These are phyloP conservation scores for Boletellus ananas DNA, from an alignment of 768 basidiomycete genomes.

Conservation along the genomic window DNA sequence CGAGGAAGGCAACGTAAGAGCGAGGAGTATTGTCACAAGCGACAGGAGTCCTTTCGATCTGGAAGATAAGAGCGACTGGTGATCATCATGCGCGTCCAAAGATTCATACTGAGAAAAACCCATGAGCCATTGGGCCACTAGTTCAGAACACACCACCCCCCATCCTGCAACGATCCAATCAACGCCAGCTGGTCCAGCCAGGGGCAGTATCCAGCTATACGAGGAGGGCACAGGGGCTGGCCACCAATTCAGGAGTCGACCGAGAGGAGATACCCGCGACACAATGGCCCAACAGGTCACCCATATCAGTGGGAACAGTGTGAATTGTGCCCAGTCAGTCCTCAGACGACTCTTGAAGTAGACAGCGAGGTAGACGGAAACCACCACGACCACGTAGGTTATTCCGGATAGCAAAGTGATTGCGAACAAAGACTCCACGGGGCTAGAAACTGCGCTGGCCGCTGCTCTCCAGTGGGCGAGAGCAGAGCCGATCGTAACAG, in stretches of 20 bases:
- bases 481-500: slow-evolving; percentile 39
- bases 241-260: slow-evolving; percentile 66
- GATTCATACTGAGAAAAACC: slow-evolving; percentile 27
- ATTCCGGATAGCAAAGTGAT: slow-evolving; percentile 40
- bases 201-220: slow-evolving; percentile 63
- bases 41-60: slow-evolving; percentile 29
- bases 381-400: slow-evolving; percentile 44
- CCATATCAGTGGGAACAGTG: slow-evolving; percentile 71
- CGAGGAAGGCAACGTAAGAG: slow-evolving; percentile 57
- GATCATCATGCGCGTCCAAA: not conserved
- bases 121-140: slow-evolving; percentile 56
- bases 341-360: slow-evolving; percentile 29
- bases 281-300: slow-evolving; percentile 53
- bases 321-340: slow-evolving; percentile 41
- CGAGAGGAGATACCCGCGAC: slow-evolving; percentile 60
- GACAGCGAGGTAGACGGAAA: slow-evolving; percentile 38
- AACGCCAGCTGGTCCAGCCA: slow-evolving; percentile 54
- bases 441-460: slow-evolving; percentile 52
- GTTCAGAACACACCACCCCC: slow-evolving; percentile 62
- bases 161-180: slow-evolving; percentile 79
- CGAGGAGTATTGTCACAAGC: slow-evolving; percentile 39
- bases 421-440: slow-evolving; percentile 44
- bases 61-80: slow-evolving; percentile 13
- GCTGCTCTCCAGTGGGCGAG: slow-evolving; percentile 44
- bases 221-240: slow-evolving; percentile 48